These are phyloP conservation scores for Berkeleyomyces basicola DNA, from an alignment of 2,329 filamentous ascomycete species.

Conservation along the genomic window DNA sequence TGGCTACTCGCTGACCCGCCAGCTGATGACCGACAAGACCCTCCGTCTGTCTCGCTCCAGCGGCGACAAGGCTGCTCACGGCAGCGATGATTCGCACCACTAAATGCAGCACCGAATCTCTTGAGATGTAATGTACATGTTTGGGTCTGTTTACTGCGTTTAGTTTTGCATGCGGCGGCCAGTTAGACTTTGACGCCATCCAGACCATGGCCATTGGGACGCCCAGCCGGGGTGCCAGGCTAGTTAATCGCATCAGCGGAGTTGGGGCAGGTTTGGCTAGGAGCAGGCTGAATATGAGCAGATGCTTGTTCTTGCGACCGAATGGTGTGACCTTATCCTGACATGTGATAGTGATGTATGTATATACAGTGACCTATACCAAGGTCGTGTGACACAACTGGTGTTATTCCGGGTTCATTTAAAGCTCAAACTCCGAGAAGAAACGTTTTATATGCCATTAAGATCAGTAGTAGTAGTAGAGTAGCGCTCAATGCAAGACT, in stretches of 20 bases:
- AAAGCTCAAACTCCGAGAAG: not conserved
- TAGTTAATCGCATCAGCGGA: not conserved
- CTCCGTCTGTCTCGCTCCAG: slow-evolving; percentile 64
- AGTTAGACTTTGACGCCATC: not conserved
- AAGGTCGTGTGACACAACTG: not conserved
- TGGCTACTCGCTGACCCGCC: slow-evolving; percentile 63
- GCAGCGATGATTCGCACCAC: slow-evolving; percentile 22
- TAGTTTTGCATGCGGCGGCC: not conserved
- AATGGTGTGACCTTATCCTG: not conserved
- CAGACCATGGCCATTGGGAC: not conserved
- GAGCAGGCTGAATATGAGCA: slow-evolving; percentile 3
- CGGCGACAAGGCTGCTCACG: slow-evolving; percentile 19
- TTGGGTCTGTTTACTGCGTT: not conserved
- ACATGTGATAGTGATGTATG: not conserved
- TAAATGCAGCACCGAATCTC: slow-evolving; percentile 20
- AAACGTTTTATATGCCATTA: not conserved
- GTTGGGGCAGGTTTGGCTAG: not conserved
- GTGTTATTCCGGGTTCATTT: not conserved
- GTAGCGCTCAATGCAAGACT: slow-evolving; percentile 15
- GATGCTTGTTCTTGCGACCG: slow-evolving; percentile 3
- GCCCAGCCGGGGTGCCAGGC: not conserved
- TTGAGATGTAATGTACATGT: slow-evolving; percentile 1
- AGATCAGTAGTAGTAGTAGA: not conserved
- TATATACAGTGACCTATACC: not conserved
- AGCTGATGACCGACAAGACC: slow-evolving; percentile 79